These are phyloP conservation scores for Phytophthora rubi DNA, from an alignment of 352 stramenopile genomes.

Conservation along the genomic window DNA sequence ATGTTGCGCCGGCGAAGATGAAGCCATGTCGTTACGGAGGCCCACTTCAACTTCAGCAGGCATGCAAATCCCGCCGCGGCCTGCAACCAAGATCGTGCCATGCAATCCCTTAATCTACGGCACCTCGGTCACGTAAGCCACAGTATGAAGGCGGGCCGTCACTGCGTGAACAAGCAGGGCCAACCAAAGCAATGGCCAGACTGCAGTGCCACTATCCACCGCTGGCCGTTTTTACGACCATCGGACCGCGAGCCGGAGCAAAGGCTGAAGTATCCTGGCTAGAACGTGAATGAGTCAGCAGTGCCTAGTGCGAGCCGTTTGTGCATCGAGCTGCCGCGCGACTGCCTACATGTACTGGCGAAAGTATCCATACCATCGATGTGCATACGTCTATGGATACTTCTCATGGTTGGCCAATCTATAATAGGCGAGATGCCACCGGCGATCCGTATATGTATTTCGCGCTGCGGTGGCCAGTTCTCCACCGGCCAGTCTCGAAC, in stretches of 20 bases:
- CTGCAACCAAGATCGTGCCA: background rate
- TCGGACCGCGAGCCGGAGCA: background rate
- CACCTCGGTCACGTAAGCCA: background rate
- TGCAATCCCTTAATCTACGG: no score
- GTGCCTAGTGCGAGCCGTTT: background rate
- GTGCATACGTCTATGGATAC: background rate
- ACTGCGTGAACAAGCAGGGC: background rate
- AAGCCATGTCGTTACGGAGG: constrained; percentile 10
- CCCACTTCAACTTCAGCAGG: constrained; percentile 9
- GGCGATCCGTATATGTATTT: background rate
- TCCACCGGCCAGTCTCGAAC: background rate
- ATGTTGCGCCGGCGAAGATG: background rate
- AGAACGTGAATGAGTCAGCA: constrained; percentile 2
- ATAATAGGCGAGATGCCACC: no score
- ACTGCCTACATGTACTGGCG: background rate
- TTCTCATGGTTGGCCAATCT: background rate
- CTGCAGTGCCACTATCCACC: constrained; percentile 4
- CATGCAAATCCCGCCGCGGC: constrained; percentile 4
- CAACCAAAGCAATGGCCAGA: background rate
- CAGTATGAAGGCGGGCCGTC: background rate
- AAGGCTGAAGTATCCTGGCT: constrained; percentile 2
- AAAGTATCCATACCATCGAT: background rate
- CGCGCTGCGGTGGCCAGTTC: constrained; percentile 5
- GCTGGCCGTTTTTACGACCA: constrained; percentile 1
- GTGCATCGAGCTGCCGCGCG: background rate